Conservation (phyloP, 1,139 yeast species). For the Candida albicans region DNA sequence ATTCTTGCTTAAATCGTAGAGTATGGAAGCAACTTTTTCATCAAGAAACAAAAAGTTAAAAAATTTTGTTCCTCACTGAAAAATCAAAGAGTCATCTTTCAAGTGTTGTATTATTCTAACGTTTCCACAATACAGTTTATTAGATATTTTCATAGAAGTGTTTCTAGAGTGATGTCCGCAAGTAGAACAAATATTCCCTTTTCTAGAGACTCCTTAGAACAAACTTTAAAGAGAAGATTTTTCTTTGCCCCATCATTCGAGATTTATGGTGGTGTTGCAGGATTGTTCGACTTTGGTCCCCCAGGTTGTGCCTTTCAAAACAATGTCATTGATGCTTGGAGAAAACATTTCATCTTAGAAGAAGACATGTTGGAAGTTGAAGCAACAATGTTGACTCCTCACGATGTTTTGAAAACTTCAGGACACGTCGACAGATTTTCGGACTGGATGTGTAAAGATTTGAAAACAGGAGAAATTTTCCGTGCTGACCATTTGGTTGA, state of each 20-base stretch:
- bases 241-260: slow-evolving; percentile 98
- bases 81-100: neutral
- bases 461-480: slow-evolving; percentile 95
- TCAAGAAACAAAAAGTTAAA: neutral
- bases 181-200: slow-evolving; percentile 44
- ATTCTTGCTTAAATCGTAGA: neutral
- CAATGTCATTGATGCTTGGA: slow-evolving; percentile 91
- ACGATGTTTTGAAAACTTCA: slow-evolving; percentile 95
- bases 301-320: slow-evolving; percentile 99
- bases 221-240: slow-evolving; percentile 90
- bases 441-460: slow-evolving; percentile 98
- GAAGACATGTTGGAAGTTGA: slow-evolving; percentile 99
- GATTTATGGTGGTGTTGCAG: slow-evolving; percentile 97
- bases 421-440: slow-evolving; percentile 99
- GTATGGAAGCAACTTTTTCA: neutral
- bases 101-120: neutral
- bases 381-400: slow-evolving; percentile 96
- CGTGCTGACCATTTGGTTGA: slow-evolving; percentile 98
- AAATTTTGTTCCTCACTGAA: slow-evolving; percentile 1
- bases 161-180: slow-evolving; percentile 27
- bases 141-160: slow-evolving; percentile 8
- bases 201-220: slow-evolving; percentile 84
- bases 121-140: slow-evolving; percentile 5
- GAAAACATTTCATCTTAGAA: slow-evolving; percentile 95
- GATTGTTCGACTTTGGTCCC: slow-evolving; percentile 97